Evolutionary conservation across 768 basidiomycete genomes (phyloP).

Genomic region (Suillus luteus): DNA sequence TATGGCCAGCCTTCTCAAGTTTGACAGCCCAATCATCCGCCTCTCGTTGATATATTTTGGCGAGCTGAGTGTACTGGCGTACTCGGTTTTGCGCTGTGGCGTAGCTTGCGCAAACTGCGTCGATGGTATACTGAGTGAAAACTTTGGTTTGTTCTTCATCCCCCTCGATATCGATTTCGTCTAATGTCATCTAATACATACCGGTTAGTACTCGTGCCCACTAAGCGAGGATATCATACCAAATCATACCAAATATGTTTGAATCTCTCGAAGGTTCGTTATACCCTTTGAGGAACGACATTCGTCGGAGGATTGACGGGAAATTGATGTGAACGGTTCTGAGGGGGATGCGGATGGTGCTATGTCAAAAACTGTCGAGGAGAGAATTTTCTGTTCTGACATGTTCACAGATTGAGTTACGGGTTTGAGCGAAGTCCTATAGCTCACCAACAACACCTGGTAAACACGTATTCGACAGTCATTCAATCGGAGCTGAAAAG

Average conservation of each 20-base stretch:
- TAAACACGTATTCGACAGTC: too few relatives aligned
- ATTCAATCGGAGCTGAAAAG: too few relatives aligned
- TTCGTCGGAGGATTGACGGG: too few relatives aligned
- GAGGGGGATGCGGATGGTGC: too few relatives aligned
- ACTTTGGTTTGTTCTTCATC: background rate
- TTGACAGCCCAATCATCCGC: background rate
- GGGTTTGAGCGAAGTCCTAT: too few relatives aligned
- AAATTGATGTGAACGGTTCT: too few relatives aligned
- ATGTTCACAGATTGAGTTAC: too few relatives aligned
- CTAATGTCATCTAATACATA: background rate
- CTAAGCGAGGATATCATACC: background rate
- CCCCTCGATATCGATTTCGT: background rate
- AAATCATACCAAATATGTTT: background rate
- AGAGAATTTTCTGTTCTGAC: too few relatives aligned
- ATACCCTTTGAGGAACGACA: too few relatives aligned
- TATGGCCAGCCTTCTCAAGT: background rate
- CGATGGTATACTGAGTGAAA: background rate
- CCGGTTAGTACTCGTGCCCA: background rate
- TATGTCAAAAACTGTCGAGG: too few relatives aligned
- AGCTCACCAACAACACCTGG: too few relatives aligned
- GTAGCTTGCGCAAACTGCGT: background rate
- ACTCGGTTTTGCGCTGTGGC: background rate
- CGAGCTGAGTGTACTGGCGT: background rate
- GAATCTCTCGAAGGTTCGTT: background rate
- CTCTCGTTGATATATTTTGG: background rate